phyloP scores from a whole-genome alignment of 495 filamentous ascomycete species.

The Entonaema liquescens region DNA sequence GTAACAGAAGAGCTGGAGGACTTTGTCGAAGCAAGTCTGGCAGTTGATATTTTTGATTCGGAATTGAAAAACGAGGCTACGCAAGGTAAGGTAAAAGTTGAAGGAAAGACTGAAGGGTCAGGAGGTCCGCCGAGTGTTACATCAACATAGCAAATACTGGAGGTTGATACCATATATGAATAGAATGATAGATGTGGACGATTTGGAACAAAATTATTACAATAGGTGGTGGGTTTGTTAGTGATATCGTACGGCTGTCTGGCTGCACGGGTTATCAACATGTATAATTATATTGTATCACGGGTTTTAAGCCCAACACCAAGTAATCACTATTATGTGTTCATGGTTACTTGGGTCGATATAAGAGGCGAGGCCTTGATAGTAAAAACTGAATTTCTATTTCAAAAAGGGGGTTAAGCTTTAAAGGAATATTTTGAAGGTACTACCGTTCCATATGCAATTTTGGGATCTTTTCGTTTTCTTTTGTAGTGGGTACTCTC shows the following conservation, averaged over 20 bases:
- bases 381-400: too few relatives aligned
- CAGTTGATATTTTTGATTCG: slow-evolving; percentile 76
- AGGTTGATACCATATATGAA: background rate
- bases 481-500: too few relatives aligned
- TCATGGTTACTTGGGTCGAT: too few relatives aligned
- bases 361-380: too few relatives aligned
- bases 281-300: background rate
- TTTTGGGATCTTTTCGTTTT: too few relatives aligned
- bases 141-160: slow-evolving; percentile 11
- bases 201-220: background rate
- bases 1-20: slow-evolving; percentile 96
- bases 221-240: background rate
- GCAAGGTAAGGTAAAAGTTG: slow-evolving; percentile 45
- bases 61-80: slow-evolving; percentile 58
- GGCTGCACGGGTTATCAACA: background rate
- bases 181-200: background rate
- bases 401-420: too few relatives aligned
- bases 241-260: background rate
- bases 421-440: too few relatives aligned
- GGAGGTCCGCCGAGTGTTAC: slow-evolving; percentile 23
- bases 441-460: too few relatives aligned
- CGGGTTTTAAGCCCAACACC: background rate
- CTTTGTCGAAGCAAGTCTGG: slow-evolving; percentile 87
- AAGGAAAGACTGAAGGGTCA: slow-evolving; percentile 31
- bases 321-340: background rate